These are phyloP conservation scores for Colletotrichum endophyticum DNA, from an alignment of 2,329 filamentous ascomycete species.

Conservation along the genomic window DNA sequence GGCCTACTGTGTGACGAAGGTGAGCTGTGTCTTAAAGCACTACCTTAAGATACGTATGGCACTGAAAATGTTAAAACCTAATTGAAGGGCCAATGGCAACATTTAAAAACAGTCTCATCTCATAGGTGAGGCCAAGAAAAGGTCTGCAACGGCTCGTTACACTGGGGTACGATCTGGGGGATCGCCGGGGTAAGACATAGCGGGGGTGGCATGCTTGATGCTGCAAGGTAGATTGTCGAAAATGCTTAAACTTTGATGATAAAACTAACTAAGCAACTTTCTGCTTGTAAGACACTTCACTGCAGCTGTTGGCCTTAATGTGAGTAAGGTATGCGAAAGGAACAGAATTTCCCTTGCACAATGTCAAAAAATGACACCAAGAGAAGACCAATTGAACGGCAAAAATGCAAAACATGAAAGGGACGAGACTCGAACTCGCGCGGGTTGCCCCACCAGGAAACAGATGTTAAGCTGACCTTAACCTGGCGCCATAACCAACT, in stretches of 20 bases:
- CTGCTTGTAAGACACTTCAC: not conserved
- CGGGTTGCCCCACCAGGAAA: constrained; percentile 22
- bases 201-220: not conserved
- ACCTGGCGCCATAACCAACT: constrained; percentile 22
- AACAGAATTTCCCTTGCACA: rapidly evolving
- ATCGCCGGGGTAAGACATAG: not conserved
- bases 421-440: constrained; percentile 21
- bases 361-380: too few relatives aligned
- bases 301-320: too few relatives aligned
- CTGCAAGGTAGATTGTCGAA: not conserved
- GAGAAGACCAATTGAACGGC: too few relatives aligned
- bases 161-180: not conserved
- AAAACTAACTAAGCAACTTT: not conserved
- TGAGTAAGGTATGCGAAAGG: too few relatives aligned
- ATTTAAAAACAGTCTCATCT: not conserved
- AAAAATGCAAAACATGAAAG: constrained; percentile 1
- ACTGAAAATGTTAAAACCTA: not conserved
- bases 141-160: not conserved
- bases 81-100: not conserved
- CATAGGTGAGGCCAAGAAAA: not conserved
- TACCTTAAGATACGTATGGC: not conserved
- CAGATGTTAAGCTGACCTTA: constrained; percentile 21
- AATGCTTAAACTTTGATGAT: not conserved
- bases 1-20: not conserved
- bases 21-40: not conserved